phyloP scores from a whole-genome alignment of 805 yeast genomes.

The Zygosaccharomyces siamensis region DNA sequence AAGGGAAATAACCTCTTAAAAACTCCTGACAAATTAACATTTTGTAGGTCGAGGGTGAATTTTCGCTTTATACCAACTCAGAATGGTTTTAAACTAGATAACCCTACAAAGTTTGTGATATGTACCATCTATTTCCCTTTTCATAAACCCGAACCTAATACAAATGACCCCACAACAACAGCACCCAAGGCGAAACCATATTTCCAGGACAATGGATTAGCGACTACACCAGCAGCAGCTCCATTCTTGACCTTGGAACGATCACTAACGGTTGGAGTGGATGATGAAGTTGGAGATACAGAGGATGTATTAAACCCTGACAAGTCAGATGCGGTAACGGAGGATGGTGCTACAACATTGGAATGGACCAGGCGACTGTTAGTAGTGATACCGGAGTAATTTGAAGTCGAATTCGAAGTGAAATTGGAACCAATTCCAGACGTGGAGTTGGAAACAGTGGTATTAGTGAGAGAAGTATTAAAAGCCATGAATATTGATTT shows the following conservation, averaged over 20 bases:
- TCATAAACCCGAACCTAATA: conserved; percentile 27
- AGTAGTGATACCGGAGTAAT: conserved; percentile 1
- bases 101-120: background rate
- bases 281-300: conserved; percentile 15
- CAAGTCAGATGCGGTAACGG: conserved; percentile 4
- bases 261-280: conserved; percentile 7
- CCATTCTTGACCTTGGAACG: conserved; percentile 18
- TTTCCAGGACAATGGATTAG: conserved; percentile 40
- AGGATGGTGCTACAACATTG: conserved; percentile 8
- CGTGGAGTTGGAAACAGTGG: background rate
- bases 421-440: background rate
- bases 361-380: conserved; percentile 3
- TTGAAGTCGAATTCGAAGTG: conserved; percentile 1
- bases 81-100: background rate
- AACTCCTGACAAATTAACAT: too few species aligned
- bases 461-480: conserved; percentile 1
- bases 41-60: background rate
- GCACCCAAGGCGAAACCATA: conserved; percentile 39
- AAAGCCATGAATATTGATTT: background rate
- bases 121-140: background rate
- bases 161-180: conserved; percentile 37
- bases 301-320: conserved; percentile 4
- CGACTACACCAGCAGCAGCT: conserved; percentile 34
- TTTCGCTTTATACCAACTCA: background rate
- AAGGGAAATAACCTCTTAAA: background rate